These are phyloP conservation scores for Sonneratia caseolaris DNA, from an alignment of 345 rosid species.

Conservation along the genomic window DNA sequence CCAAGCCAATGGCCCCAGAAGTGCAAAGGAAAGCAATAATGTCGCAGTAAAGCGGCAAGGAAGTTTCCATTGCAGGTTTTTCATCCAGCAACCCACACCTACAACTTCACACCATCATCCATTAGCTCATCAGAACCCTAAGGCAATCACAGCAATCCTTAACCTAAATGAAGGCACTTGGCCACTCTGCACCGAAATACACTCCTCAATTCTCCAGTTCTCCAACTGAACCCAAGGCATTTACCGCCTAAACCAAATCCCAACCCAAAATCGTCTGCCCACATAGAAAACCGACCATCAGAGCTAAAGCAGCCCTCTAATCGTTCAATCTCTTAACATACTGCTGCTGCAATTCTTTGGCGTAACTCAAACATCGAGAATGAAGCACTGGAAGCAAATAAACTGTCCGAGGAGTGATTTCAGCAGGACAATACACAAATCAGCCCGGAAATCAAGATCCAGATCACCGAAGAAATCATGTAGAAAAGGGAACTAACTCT, in stretches of 20 bases:
- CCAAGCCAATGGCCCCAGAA: conserved; percentile 60
- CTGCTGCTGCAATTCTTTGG: background rate
- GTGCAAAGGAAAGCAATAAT: conserved; percentile 66
- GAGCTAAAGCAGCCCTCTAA: background rate
- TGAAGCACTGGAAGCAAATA: background rate
- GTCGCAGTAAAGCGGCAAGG: conserved; percentile 40
- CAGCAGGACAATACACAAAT: too few relatives aligned
- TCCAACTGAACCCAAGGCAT: background rate
- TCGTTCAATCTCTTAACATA: background rate
- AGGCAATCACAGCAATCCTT: background rate
- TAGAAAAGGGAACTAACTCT: too few relatives aligned
- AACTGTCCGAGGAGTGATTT: background rate
- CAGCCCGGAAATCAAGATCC: too few relatives aligned
- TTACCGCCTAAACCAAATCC: background rate
- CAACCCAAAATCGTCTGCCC: background rate
- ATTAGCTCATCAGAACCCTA: background rate
- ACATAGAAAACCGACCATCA: background rate
- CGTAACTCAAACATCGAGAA: background rate
- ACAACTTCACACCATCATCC: background rate
- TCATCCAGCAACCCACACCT: conserved; percentile 3
- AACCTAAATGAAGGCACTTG: background rate
- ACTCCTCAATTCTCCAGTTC: background rate
- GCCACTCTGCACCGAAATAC: background rate
- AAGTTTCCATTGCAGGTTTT: conserved; percentile 42
- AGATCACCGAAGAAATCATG: too few relatives aligned